Evolutionary conservation across 192 early-diverging fungal genomes (phyloP).

Genomic region (Linderina pennispora): DNA sequence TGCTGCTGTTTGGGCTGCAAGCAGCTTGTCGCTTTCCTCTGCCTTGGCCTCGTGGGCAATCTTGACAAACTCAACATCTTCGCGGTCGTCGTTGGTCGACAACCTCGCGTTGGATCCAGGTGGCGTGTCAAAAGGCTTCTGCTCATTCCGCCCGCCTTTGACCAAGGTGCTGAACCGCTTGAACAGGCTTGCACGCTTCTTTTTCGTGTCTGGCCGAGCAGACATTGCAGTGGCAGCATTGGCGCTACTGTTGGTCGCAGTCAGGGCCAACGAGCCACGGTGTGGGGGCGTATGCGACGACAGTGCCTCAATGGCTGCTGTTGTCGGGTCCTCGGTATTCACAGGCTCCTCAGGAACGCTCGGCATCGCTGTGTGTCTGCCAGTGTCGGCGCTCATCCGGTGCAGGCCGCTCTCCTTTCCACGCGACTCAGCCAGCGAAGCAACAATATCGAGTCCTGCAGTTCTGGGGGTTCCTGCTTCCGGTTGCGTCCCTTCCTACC

Average conservation of each 20-base stretch:
- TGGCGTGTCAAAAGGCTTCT: slow-evolving; percentile 4
- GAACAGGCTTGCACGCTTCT: slow-evolving; percentile 33
- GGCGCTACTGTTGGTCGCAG: no score
- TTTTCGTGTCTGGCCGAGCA: slow-evolving; percentile 13
- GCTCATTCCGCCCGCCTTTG: slow-evolving; percentile 22
- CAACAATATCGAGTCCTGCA: no score
- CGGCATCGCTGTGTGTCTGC: no score
- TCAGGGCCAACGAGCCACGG: no score
- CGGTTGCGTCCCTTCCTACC: no score
- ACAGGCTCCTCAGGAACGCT: no score
- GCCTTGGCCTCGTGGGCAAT: not conserved
- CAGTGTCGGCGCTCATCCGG: no score
- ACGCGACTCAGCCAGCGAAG: no score
- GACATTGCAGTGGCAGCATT: no score
- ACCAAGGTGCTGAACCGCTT: slow-evolving; percentile 41
- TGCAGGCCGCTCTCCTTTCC: no score
- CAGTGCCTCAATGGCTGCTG: slow-evolving; percentile 39
- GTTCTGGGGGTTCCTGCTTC: no score
- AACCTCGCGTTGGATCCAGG: slow-evolving; percentile 1
- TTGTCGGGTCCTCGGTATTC: slow-evolving; percentile 38
- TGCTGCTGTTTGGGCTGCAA: no score
- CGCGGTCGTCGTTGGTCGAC: not conserved
- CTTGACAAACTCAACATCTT: not conserved
- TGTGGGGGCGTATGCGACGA: slow-evolving; percentile 23
- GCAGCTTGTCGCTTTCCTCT: not conserved